Conservation (phyloP, 139 green algal species). For the Mesotaenium endlicherianum region DNA sequence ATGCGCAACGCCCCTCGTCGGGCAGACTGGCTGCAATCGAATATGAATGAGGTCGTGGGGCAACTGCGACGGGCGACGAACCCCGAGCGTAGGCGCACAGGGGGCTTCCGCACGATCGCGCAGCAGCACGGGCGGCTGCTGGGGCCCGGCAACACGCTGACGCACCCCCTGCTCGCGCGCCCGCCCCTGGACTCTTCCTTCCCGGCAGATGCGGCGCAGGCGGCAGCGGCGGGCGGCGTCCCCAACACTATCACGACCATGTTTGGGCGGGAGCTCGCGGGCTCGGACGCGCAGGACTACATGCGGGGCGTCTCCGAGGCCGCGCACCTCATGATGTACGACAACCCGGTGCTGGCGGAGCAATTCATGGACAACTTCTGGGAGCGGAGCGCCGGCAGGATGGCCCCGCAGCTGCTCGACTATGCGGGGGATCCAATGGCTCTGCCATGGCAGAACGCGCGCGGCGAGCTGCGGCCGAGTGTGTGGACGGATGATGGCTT, state of each 20-base stretch:
- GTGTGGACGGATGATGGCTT: constrained; percentile 45
- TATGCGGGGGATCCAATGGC: constrained; percentile 2
- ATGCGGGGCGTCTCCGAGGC: not conserved
- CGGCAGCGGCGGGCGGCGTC: not conserved
- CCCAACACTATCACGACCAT: not conserved
- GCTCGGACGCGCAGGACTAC: too few relatives aligned
- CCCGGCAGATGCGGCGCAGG: not conserved
- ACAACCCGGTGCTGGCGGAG: constrained; percentile 11
- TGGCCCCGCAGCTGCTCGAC: not conserved
- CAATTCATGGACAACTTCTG: not conserved
- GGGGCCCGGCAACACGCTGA: not conserved
- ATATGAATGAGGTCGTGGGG: not conserved
- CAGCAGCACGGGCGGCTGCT: not conserved
- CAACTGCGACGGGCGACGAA: too few relatives aligned
- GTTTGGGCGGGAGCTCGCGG: not conserved
- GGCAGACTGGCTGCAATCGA: too few relatives aligned
- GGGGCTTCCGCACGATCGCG: too few relatives aligned
- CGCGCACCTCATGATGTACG: constrained; percentile 24
- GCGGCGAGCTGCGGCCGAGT: not conserved
- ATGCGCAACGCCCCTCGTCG: too few relatives aligned
- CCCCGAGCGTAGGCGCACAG: too few relatives aligned
- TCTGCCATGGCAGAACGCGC: not conserved
- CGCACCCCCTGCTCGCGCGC: constrained; percentile 12
- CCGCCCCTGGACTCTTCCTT: not conserved
- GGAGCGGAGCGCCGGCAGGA: not conserved